Conservation (phyloP, 164 flowering plant species). For the Macadamia tetraphylla region DNA sequence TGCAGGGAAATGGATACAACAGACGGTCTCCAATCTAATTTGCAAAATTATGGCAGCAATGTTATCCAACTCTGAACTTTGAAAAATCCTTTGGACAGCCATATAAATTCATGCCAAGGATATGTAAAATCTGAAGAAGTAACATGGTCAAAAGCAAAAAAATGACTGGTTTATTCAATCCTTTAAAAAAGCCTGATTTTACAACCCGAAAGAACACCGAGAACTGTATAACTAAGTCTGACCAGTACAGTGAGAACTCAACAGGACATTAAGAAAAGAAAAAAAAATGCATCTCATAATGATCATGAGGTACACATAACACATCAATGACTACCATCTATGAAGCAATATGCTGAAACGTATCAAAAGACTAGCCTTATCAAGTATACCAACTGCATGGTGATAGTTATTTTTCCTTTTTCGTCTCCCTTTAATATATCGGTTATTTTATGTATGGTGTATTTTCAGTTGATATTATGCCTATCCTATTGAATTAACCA, state of each 20-base stretch:
- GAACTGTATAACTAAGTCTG: not conserved
- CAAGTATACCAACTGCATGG: no score
- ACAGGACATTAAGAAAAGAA: no score
- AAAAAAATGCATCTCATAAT: no score
- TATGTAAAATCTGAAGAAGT: not conserved
- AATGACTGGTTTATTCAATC: no score
- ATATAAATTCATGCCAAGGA: no score
- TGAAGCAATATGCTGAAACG: not conserved
- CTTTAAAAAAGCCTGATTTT: not conserved
- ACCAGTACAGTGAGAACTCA: no score
- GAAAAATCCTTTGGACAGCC: not conserved
- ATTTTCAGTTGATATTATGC: no score
- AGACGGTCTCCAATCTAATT: constrained; percentile 3
- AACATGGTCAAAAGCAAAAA: not conserved
- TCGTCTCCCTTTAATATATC: no score
- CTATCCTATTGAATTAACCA: no score
- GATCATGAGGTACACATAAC: not conserved
- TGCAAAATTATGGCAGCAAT: constrained; percentile 5
- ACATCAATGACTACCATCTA: not conserved
- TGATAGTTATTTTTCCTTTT: no score
- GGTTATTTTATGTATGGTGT: no score
- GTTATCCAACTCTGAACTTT: constrained; percentile 1
- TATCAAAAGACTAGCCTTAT: not conserved
- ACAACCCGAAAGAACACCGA: not conserved
- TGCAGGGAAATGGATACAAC: not conserved